Percentiles rank a stretch among this genome's conserved stretches.
phyloP scores from a whole-genome alignment of 495 filamentous ascomycete genomes.

The Trichoderma orchidacearum region DNA sequence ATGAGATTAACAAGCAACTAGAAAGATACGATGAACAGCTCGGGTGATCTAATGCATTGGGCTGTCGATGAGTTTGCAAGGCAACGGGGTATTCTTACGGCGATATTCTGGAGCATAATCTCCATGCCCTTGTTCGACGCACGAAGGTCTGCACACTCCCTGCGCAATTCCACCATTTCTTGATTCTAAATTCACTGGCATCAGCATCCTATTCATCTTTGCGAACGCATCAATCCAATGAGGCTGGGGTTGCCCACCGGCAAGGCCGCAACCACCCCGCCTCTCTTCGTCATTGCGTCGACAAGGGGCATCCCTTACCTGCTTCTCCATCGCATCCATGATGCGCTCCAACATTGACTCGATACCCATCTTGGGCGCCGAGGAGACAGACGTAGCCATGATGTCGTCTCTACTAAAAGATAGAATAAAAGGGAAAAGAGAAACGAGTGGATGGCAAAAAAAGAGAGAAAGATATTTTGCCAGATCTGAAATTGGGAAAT shows the following conservation, averaged over 20 bases:
- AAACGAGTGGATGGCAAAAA: not conserved
- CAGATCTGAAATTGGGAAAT: not conserved
- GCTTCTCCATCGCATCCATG: not conserved
- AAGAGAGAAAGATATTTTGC: too few relatives aligned
- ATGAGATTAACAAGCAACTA: too few relatives aligned
- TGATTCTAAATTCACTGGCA: not conserved
- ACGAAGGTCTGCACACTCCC: not conserved
- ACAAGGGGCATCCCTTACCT: not conserved
- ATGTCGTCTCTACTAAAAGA: not conserved
- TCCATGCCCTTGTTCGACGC: not conserved
- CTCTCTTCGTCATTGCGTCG: not conserved
- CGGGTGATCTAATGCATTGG: too few relatives aligned
- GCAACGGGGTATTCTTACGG: not conserved
- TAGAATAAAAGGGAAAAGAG: not conserved
- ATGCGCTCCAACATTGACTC: not conserved
- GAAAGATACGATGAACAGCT: too few relatives aligned
- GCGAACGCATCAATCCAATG: not conserved
- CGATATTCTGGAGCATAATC: not conserved
- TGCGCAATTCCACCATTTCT: not conserved
- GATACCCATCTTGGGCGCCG: not conserved
- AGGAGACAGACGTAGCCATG: not conserved
- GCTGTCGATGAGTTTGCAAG: not conserved
- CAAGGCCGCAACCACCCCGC: not conserved
- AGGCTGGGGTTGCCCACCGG: not conserved
- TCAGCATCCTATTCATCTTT: not conserved